phyloP scores from a whole-genome alignment of 225 moss, liverwort and hornwort genomes.

The Thuidium tamariscinum region DNA sequence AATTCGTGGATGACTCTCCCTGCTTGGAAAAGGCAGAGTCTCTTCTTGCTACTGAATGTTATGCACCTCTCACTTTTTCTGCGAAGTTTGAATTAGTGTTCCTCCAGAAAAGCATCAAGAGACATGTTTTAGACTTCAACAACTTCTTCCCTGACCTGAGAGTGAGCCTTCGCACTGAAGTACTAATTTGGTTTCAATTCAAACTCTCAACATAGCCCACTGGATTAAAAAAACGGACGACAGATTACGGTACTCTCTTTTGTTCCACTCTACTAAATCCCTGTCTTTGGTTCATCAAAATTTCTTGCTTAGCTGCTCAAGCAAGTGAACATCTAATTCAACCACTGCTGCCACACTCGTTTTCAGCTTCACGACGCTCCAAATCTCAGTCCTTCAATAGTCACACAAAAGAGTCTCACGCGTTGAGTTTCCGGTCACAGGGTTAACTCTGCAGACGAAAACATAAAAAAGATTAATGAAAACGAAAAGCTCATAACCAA shows the following conservation, averaged over 20 bases:
- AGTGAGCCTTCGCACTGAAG: neutral
- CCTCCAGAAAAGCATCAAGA: neutral
- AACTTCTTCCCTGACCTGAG: neutral
- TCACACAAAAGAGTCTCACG: conserved; percentile 90
- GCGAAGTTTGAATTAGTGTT: neutral
- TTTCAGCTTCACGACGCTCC: neutral
- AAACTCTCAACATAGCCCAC: neutral
- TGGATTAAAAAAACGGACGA: neutral
- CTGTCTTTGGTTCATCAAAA: neutral
- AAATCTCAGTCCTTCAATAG: conserved; percentile 4
- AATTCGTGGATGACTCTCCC: too few species aligned
- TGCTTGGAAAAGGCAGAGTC: too few species aligned
- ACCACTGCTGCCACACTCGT: neutral
- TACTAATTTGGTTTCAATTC: neutral
- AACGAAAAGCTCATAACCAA: neutral
- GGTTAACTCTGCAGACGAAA: conserved; percentile 48
- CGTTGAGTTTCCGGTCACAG: conserved; percentile 85
- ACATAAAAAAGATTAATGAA: neutral
- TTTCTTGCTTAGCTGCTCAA: neutral
- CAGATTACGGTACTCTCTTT: neutral
- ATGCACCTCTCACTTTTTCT: neutral
- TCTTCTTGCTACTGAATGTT: too few species aligned
- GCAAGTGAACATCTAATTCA: neutral
- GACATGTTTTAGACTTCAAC: neutral
- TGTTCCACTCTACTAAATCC: neutral